Percentiles rank a stretch among this genome's conserved stretches.
Evolutionary conservation across 768 basidiomycete genomes (phyloP).

Genomic region (Leccinum pellstonianum): DNA sequence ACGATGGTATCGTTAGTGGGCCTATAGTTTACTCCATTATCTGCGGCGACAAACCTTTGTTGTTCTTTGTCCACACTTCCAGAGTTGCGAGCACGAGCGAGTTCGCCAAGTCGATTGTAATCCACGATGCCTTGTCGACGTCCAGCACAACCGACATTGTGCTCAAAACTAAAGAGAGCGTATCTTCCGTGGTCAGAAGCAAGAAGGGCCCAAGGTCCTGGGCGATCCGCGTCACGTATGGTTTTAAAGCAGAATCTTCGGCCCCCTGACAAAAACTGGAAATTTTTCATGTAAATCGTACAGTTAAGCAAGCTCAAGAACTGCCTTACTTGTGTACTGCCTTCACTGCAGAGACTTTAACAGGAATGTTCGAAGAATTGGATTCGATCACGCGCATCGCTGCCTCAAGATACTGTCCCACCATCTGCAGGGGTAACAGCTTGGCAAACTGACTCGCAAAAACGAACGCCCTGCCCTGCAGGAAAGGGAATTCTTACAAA

Average conservation of each 20-base stretch:
- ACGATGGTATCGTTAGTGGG: constrained; percentile 14
- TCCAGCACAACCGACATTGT: constrained; percentile 78
- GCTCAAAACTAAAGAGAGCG: constrained; percentile 83
- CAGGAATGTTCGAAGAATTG: constrained; percentile 67
- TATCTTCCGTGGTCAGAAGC: constrained; percentile 78
- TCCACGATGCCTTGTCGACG: constrained; percentile 71
- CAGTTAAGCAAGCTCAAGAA: not conserved
- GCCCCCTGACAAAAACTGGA: constrained; percentile 68
- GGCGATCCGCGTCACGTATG: constrained; percentile 72
- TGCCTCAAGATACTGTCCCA: constrained; percentile 84
- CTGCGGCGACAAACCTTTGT: constrained; percentile 56
- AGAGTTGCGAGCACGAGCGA: constrained; percentile 67
- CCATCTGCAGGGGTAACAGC: constrained; percentile 66
- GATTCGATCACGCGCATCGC: constrained; percentile 85
- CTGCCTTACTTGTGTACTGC: constrained; percentile 82
- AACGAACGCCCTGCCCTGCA: constrained; percentile 93
- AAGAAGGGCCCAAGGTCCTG: constrained; percentile 84
- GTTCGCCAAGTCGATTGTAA: constrained; percentile 61
- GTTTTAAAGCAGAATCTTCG: constrained; percentile 52
- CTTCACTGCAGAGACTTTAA: constrained; percentile 93
- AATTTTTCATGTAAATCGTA: constrained; percentile 9
- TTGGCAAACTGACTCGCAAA: constrained; percentile 89
- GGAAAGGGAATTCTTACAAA: constrained; percentile 74
- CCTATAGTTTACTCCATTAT: not conserved
- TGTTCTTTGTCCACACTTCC: constrained; percentile 84